Conservation (phyloP, 2,329 filamentous ascomycete genomes). For the Alternaria gansuensis region DNA sequence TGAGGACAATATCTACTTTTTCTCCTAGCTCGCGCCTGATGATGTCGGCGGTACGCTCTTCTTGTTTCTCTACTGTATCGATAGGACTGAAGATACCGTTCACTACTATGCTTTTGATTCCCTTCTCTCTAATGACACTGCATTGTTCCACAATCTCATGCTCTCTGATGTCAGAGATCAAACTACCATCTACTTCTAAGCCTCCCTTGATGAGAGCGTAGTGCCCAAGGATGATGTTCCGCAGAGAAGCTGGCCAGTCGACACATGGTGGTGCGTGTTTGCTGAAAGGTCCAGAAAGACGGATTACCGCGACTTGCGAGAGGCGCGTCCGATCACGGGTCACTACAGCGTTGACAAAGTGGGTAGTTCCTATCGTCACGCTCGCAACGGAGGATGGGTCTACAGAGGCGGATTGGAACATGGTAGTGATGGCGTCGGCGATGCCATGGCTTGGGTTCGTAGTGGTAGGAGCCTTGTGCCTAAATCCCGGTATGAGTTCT, state of each 20-base stretch:
- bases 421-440: constrained; percentile 46
- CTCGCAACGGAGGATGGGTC: constrained; percentile 51
- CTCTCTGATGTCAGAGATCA: constrained; percentile 55
- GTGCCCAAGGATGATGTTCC: constrained; percentile 59
- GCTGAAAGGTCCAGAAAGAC: constrained; percentile 60
- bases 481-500: constrained; percentile 18
- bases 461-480: constrained; percentile 53
- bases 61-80: constrained; percentile 63
- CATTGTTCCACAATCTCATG: constrained; percentile 58
- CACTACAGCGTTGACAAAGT: constrained; percentile 63
- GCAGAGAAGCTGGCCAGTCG: constrained; percentile 59
- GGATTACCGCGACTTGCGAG: constrained; percentile 62
- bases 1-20: constrained; percentile 60
- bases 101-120: constrained; percentile 61
- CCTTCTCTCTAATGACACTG: constrained; percentile 55
- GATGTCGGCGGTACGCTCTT: constrained; percentile 60
- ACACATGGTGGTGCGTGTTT: constrained; percentile 61
- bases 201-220: constrained; percentile 60
- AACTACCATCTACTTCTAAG: constrained; percentile 60
- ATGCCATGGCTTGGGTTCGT: constrained; percentile 52
- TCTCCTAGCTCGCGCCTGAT: constrained; percentile 58
- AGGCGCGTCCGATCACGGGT: constrained; percentile 61
- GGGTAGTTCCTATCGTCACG: constrained; percentile 62
- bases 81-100: constrained; percentile 68
- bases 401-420: constrained; percentile 47